A percentile compares a stretch with the other conserved stretches of the same genome.
phyloP scores from a whole-genome alignment of 2,329 filamentous ascomycete genomes.

The Talaromyces funiculosus region DNA sequence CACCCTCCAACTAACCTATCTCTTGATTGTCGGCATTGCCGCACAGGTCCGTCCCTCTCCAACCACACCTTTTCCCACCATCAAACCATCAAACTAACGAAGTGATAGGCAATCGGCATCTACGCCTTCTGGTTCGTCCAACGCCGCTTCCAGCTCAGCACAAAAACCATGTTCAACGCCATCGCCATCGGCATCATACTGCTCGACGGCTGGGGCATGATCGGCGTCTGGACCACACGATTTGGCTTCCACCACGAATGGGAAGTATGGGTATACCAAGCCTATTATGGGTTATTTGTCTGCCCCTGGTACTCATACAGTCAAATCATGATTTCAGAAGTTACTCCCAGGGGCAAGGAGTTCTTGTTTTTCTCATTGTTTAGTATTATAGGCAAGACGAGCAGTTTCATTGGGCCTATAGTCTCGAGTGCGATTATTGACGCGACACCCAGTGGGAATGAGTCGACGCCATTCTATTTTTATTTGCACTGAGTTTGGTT shows the following conservation, averaged over 20 bases:
- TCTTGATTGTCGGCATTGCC: constrained; percentile 60
- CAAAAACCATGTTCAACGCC: constrained; percentile 64
- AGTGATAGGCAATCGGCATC: constrained; percentile 47
- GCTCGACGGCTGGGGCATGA: constrained; percentile 54
- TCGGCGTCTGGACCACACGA: constrained; percentile 51
- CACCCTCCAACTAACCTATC: constrained; percentile 59
- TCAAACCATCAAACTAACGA: neutral
- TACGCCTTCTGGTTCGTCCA: constrained; percentile 58
- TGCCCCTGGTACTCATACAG: constrained; percentile 67
- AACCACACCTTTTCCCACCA: neutral
- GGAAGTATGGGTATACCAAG: constrained; percentile 50
- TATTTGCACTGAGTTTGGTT: constrained; percentile 54
- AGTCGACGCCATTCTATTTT: constrained; percentile 62
- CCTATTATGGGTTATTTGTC: constrained; percentile 60
- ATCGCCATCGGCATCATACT: constrained; percentile 58
- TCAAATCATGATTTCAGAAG: constrained; percentile 66
- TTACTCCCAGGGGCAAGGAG: constrained; percentile 62
- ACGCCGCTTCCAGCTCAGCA: constrained; percentile 52
- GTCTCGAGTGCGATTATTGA: constrained; percentile 67
- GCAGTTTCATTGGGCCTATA: constrained; percentile 62
- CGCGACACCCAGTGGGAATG: constrained; percentile 49
- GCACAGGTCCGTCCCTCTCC: constrained; percentile 45
- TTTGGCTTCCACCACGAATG: constrained; percentile 52
- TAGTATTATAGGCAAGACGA: constrained; percentile 63
- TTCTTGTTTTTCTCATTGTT: constrained; percentile 67